phyloP scores from a whole-genome alignment of 129 eudicot species.

The carrot (Daucus carota) region DH1_v3.0 NC_030382.2:54169501-54170000 shows the following conservation, averaged over 20 bases:
- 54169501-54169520: neutral
- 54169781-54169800: constrained; percentile 58
- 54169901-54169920: constrained; percentile 77
- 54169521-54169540: neutral
- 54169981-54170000: constrained; percentile 84
- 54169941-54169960: constrained; percentile 88
- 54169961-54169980: constrained; percentile 68
- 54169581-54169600: constrained; percentile 7
- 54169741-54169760: constrained; percentile 89
- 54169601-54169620: constrained; percentile 22
- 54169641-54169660: constrained; percentile 62
- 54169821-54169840: constrained; percentile 74
- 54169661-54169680: constrained; percentile 74
- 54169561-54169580: constrained; percentile 28
- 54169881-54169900: constrained; percentile 62
- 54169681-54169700: constrained; percentile 67
- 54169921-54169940: constrained; percentile 54
- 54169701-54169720: constrained; percentile 98
- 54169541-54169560: constrained; percentile 18
- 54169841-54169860: constrained; percentile 46
- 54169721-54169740: constrained; percentile 94
- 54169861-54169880: constrained; percentile 48
- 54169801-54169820: constrained; percentile 77
- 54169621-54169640: constrained; percentile 59
- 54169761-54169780: constrained; percentile 70